Percentiles rank a stretch among this genome's conserved stretches.
phyloP scores from a whole-genome alignment of 208 protist genomes.

The Leptomonas pyrrhocoris region DNA sequence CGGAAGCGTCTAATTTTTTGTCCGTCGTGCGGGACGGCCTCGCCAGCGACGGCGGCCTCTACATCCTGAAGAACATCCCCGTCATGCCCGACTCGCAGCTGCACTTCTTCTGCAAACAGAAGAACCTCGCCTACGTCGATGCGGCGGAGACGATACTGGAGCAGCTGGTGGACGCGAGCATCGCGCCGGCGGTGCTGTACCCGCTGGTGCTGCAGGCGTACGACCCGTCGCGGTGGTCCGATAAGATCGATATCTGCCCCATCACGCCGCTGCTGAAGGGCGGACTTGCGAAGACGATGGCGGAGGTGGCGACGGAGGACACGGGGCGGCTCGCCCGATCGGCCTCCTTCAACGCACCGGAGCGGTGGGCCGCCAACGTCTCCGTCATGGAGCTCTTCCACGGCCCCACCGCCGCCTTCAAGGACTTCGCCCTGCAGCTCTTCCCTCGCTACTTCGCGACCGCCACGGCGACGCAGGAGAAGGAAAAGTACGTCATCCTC shows the following conservation, averaged over 20 bases:
- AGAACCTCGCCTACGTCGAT: constrained; percentile 67
- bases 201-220: constrained; percentile 74
- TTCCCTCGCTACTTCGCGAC: constrained; percentile 85
- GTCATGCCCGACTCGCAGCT: constrained; percentile 69
- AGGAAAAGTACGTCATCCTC: constrained; percentile 79
- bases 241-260: constrained; percentile 62
- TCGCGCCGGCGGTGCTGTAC: constrained; percentile 55
- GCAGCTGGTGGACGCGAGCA: constrained; percentile 68
- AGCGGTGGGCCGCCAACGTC: constrained; percentile 44
- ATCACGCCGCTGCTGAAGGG: constrained; percentile 42
- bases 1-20: constrained; percentile 55
- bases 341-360: constrained; percentile 22
- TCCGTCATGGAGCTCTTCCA: constrained; percentile 87
- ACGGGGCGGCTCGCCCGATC: neutral
- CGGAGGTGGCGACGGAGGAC: neutral
- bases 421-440: constrained; percentile 92
- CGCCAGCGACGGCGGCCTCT: constrained; percentile 83
- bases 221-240: constrained; percentile 64
- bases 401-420: constrained; percentile 91
- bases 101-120: constrained; percentile 46
- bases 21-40: constrained; percentile 76
- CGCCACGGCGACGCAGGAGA: constrained; percentile 31
- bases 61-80: constrained; percentile 68
- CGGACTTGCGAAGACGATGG: neutral
- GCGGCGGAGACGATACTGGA: constrained; percentile 77